Conservation (phyloP, 164 flowering plant genomes). For the Dillenia turbinata region DNA sequence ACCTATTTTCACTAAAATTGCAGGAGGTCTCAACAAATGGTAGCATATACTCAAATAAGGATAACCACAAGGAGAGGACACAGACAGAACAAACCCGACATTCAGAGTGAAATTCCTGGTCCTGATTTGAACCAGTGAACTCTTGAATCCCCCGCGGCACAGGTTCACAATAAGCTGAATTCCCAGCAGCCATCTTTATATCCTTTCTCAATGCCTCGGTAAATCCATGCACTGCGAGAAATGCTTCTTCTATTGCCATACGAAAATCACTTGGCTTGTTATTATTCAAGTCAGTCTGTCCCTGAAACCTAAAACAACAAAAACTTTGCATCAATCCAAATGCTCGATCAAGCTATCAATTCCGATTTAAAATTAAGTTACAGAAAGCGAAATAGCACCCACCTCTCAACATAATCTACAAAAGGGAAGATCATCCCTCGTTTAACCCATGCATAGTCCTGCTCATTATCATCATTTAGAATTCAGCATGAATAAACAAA, state of each 20-base stretch:
- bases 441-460: slow-evolving; percentile 97
- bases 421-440: slow-evolving; percentile 80
- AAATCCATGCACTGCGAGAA: slow-evolving; percentile 76
- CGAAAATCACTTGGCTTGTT: slow-evolving; percentile 61
- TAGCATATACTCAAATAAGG: not conserved
- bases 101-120: slow-evolving; percentile 37
- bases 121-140: slow-evolving; percentile 62
- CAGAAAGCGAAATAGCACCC: slow-evolving; percentile 8
- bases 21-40: too few relatives aligned
- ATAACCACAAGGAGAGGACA: not conserved
- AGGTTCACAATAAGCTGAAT: slow-evolving; percentile 24
- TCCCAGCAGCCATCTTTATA: slow-evolving; percentile 37
- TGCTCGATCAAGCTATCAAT: not conserved
- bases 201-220: slow-evolving; percentile 37
- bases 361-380: not conserved
- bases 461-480: slow-evolving; percentile 19
- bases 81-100: slow-evolving; percentile 44
- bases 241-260: slow-evolving; percentile 88
- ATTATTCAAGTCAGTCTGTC: slow-evolving; percentile 49
- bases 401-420: slow-evolving; percentile 82
- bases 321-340: not conserved
- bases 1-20: too few relatives aligned
- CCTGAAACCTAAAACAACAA: slow-evolving; percentile 63
- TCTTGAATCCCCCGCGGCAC: slow-evolving; percentile 40
- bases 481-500: slow-evolving; percentile 2